Conservation (phyloP, 257 asterid species). For the Forsythia suspensa region DNA sequence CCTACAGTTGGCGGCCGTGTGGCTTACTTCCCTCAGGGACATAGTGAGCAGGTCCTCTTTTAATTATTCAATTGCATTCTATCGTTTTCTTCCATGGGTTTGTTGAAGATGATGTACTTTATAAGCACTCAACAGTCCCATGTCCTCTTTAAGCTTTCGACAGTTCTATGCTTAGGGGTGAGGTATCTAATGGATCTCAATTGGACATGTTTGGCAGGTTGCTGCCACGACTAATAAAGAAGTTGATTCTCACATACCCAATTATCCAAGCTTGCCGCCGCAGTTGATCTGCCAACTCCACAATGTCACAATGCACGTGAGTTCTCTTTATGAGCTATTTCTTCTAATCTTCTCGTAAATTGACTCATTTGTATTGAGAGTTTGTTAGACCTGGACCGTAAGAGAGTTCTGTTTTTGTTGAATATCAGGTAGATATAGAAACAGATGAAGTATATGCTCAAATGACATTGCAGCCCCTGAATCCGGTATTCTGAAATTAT, state of each 20-base stretch:
- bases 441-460: slow-evolving; percentile 98
- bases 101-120: neutral
- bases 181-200: slow-evolving; percentile 27
- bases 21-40: slow-evolving; percentile 99
- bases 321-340: slow-evolving; percentile 40
- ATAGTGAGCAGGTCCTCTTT: slow-evolving; percentile 85
- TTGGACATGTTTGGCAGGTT: slow-evolving; percentile 58
- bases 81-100: slow-evolving; percentile 9
- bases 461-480: slow-evolving; percentile 96
- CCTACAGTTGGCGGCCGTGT: slow-evolving; percentile 86
- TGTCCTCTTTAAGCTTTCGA: neutral
- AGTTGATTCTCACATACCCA: slow-evolving; percentile 90
- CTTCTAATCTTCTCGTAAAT: slow-evolving; percentile 3
- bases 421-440: slow-evolving; percentile 93
- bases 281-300: slow-evolving; percentile 99
- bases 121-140: neutral
- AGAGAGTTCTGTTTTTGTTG: slow-evolving; percentile 20
- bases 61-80: slow-evolving; percentile 5
- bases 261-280: slow-evolving; percentile 86
- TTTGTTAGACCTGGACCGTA: neutral
- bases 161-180: neutral
- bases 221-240: slow-evolving; percentile 96
- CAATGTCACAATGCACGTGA: slow-evolving; percentile 95
- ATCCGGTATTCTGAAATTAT: slow-evolving; percentile 50
- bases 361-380: slow-evolving; percentile 14